Evolutionary conservation across 2,329 filamentous ascomycete genomes (phyloP).

Genomic region (Sporothrix protearum): DNA sequence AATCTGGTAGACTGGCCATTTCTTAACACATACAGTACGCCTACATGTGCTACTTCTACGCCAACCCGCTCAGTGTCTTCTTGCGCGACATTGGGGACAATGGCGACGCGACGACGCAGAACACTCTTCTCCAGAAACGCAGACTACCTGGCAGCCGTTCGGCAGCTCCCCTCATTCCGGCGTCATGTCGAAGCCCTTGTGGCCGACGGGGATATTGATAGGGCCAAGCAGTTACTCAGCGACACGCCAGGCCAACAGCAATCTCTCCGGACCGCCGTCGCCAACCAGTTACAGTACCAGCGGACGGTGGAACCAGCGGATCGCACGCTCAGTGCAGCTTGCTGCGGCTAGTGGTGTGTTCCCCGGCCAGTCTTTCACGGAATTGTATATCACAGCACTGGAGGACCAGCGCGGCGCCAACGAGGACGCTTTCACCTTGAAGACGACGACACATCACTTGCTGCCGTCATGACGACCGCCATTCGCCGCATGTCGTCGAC

Average conservation of each 20-base stretch:
- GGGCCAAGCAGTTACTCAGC: conserved; percentile 52
- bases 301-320: conserved; percentile 36
- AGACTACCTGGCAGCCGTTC: conserved; percentile 64
- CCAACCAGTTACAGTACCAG: conserved; percentile 38
- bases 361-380: conserved; percentile 42
- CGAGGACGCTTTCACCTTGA: conserved; percentile 39
- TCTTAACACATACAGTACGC: conserved; percentile 56
- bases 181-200: conserved; percentile 49
- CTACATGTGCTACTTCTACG: conserved; percentile 84
- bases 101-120: conserved; percentile 32
- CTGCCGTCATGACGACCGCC: conserved; percentile 44
- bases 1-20: background rate
- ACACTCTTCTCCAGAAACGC: conserved; percentile 37
- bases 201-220: conserved; percentile 39
- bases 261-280: conserved; percentile 36
- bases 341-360: conserved; percentile 38
- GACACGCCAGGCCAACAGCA: background rate
- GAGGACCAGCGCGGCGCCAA: conserved; percentile 8
- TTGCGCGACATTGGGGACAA: conserved; percentile 37
- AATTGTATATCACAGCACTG: conserved; percentile 60
- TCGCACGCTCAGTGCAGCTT: conserved; percentile 51
- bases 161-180: conserved; percentile 67
- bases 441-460: conserved; percentile 48
- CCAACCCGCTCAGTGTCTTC: conserved; percentile 68
- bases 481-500: conserved; percentile 59